Percentiles rank a stretch among this genome's conserved stretches.
These are phyloP conservation scores for Orbilia oligospora DNA, from an alignment of 2,329 filamentous ascomycete species.

Conservation along the genomic window DNA sequence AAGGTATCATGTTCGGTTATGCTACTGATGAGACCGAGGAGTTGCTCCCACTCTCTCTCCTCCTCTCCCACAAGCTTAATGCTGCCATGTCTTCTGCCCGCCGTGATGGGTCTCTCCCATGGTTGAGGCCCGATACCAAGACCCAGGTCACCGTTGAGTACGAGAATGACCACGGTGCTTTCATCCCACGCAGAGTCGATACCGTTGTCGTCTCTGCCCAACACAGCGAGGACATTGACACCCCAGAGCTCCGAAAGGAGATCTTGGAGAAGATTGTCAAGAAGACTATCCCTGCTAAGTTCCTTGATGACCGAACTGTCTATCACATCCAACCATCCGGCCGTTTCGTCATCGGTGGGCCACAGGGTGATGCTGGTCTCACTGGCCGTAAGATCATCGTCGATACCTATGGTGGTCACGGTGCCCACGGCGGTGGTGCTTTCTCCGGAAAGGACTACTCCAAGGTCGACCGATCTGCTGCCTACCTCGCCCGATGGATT, in stretches of 20 bases:
- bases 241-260: conserved; percentile 92
- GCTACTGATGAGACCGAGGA: conserved; percentile 99
- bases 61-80: conserved; percentile 97
- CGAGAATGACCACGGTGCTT: conserved; percentile 93
- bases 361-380: conserved; percentile 97
- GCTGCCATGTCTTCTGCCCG: conserved; percentile 91
- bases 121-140: conserved; percentile 99
- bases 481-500: conserved; percentile 98
- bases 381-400: conserved; percentile 99
- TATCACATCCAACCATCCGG: conserved; percentile 99
- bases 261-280: conserved; percentile 98
- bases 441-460: conserved; percentile 99
- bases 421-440: conserved; percentile 99
- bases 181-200: conserved; percentile 92
- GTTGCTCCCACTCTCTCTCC: conserved; percentile 92
- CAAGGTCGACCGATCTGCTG: conserved; percentile 98
- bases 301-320: conserved; percentile 91
- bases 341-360: conserved; percentile 98
- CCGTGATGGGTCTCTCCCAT: conserved; percentile 87
- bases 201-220: conserved; percentile 97
- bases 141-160: conserved; percentile 99
- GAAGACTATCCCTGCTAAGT: conserved; percentile 90
- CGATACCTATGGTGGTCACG: conserved; percentile 99
- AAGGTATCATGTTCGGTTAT: conserved; percentile 99
- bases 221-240: conserved; percentile 88